Evolutionary conservation across 306 rosid species (phyloP).

Genomic region (Medicago ruthenica): DNA sequence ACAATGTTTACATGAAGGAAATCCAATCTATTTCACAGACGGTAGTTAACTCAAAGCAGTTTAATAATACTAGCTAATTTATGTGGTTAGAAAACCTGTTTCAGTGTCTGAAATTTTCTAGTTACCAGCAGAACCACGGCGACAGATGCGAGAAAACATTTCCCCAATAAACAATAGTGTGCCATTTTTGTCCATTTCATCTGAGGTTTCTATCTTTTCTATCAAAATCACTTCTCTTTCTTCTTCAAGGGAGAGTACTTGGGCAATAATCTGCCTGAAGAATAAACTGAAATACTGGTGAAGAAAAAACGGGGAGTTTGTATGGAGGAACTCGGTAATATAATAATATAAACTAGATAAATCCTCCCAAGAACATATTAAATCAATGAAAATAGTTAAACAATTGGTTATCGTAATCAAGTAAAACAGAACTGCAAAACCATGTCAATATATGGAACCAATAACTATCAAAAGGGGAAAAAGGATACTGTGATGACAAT

Average conservation of each 20-base stretch:
- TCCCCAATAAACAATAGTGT: conserved; percentile 79
- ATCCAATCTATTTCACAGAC: conserved; percentile 33
- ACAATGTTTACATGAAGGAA: conserved; percentile 7
- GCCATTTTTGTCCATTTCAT: conserved; percentile 49
- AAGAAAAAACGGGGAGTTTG: conserved; percentile 51
- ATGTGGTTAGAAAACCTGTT: conserved; percentile 22
- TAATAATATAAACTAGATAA: conserved; percentile 29
- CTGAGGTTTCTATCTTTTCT: conserved; percentile 32
- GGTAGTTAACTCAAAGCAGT: conserved; percentile 19
- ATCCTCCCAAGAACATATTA: conserved; percentile 31
- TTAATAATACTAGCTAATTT: conserved; percentile 9
- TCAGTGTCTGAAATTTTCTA: conserved; percentile 43
- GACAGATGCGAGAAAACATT: conserved; percentile 81
- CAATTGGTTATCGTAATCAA: conserved; percentile 14
- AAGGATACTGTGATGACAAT: conserved; percentile 90
- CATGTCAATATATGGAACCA: conserved; percentile 31
- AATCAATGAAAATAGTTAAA: conserved; percentile 14
- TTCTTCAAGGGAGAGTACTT: conserved; percentile 74
- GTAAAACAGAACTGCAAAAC: conserved; percentile 19
- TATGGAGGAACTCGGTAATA: conserved; percentile 23
- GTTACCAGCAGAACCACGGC: conserved; percentile 95
- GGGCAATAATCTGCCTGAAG: conserved; percentile 79
- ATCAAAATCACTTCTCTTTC: conserved; percentile 49
- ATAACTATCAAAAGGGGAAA: conserved; percentile 29
- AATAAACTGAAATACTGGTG: conserved; percentile 69